Evolutionary conservation across 176 grass and related monocot genomes (phyloP).

Genomic region (Aegilops umbellulata): DNA sequence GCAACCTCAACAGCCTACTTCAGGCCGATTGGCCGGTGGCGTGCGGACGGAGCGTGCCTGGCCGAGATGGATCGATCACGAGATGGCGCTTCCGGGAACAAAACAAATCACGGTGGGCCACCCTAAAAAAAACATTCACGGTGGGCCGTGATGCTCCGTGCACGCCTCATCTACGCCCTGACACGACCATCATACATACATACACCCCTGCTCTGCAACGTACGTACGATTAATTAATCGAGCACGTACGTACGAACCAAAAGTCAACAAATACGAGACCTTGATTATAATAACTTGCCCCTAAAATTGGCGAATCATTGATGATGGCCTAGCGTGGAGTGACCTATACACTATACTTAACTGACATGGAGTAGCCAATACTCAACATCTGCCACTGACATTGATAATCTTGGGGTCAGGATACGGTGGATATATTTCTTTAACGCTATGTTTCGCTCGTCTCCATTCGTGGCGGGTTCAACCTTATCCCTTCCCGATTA

Average conservation of each 20-base stretch:
- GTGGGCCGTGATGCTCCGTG: not conserved
- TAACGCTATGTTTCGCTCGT: not conserved
- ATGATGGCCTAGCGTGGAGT: not conserved
- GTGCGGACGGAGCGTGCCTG: not conserved
- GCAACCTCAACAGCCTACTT: not conserved
- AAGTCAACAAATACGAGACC: not conserved
- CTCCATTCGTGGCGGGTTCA: not conserved
- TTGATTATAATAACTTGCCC: not conserved
- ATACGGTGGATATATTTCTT: not conserved
- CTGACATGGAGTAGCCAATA: not conserved
- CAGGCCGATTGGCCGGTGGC: not conserved
- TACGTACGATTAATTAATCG: not conserved
- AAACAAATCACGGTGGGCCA: not conserved
- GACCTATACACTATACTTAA: not conserved
- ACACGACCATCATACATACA: not conserved
- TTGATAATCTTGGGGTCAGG: not conserved
- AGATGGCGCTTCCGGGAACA: not conserved
- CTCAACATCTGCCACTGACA: not conserved
- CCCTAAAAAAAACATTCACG: too few species aligned
- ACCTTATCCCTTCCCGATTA: not conserved
- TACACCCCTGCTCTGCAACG: not conserved
- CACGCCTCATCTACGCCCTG: slow-evolving; percentile 6
- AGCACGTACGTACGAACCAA: not conserved
- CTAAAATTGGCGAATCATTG: not conserved
- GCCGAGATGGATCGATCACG: slow-evolving; percentile 23